phyloP scores from a whole-genome alignment of 768 basidiomycete genomes.

The Lactarius trivialis region DNA sequence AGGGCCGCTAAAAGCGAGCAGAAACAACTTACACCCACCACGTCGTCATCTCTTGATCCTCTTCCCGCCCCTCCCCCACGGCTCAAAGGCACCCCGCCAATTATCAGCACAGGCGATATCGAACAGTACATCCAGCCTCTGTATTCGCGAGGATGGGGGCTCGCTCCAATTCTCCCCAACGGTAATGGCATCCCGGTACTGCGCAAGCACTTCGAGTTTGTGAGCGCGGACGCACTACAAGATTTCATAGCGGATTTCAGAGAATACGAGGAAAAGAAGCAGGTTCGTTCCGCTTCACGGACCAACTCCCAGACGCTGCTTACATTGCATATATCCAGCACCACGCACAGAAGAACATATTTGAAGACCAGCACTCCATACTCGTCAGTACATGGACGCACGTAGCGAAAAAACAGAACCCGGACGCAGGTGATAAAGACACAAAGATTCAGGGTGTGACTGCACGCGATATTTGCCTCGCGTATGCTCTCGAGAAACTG shows the following conservation, averaged over 20 bases:
- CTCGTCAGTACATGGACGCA: constrained; percentile 18
- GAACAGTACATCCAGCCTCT: constrained; percentile 9
- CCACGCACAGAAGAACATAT: constrained; percentile 7
- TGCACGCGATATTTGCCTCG: constrained; percentile 14
- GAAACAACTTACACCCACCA: not conserved
- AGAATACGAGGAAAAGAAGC: constrained; percentile 4
- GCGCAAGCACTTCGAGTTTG: constrained; percentile 14
- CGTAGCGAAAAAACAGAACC: constrained; percentile 1
- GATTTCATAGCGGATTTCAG: constrained; percentile 6
- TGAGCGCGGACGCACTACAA: not conserved
- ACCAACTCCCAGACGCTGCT: not conserved
- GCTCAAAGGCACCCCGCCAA: not conserved
- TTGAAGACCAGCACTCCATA: constrained; percentile 3
- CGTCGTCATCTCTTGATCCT: not conserved
- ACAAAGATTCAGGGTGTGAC: constrained; percentile 13
- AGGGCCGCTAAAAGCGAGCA: not conserved
- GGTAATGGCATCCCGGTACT: constrained; percentile 15
- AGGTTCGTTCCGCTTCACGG: not conserved
- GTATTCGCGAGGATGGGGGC: constrained; percentile 17
- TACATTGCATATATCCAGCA: not conserved
- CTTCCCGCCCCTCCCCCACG: constrained; percentile 1
- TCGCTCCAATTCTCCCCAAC: constrained; percentile 9
- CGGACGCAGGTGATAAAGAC: not conserved
- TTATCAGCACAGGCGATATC: constrained; percentile 9
- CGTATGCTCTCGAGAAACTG: constrained; percentile 14